Conservation (phyloP, 805 yeast species). For the Maudiozyma serrabonitensis region DNA sequence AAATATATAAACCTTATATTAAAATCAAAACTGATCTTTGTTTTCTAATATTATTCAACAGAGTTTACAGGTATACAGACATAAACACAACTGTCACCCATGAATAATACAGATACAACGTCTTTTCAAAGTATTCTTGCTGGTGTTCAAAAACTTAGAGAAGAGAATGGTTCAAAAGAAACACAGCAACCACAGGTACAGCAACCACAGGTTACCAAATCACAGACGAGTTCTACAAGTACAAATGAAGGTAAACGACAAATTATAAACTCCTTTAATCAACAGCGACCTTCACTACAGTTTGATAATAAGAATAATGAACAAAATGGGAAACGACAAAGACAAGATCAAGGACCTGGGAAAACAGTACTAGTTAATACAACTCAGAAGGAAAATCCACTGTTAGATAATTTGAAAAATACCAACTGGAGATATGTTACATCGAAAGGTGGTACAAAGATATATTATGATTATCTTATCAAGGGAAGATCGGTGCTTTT, state of each 20-base stretch:
- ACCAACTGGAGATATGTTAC: conserved; percentile 43
- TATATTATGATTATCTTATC: conserved; percentile 55
- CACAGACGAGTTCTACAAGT: background rate
- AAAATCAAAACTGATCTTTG: too few relatives aligned
- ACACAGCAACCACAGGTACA: conserved; percentile 1
- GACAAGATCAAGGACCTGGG: conserved; percentile 5
- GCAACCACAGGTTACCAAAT: background rate
- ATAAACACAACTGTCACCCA: background rate
- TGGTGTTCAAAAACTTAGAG: conserved; percentile 54
- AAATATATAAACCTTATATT: too few relatives aligned
- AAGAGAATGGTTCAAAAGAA: conserved; percentile 24
- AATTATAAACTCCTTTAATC: conserved; percentile 15
- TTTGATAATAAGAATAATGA: conserved; percentile 6
- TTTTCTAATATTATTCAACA: too few relatives aligned
- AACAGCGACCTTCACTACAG: conserved; percentile 11
- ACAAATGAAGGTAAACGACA: background rate
- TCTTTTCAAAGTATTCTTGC: conserved; percentile 65
- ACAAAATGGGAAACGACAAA: conserved; percentile 2
- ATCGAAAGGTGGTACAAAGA: conserved; percentile 30
- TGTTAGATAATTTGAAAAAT: conserved; percentile 44
- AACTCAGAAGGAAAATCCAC: conserved; percentile 65
- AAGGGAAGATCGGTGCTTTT: conserved; percentile 49
- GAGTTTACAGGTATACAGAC: too few relatives aligned
- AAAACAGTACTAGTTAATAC: conserved; percentile 46
- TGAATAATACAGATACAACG: conserved; percentile 39